Evolutionary conservation across 768 basidiomycete genomes (phyloP), one percentile per base, ranked within the genome.

Genomic region (Lactarius trivialis): DNA sequence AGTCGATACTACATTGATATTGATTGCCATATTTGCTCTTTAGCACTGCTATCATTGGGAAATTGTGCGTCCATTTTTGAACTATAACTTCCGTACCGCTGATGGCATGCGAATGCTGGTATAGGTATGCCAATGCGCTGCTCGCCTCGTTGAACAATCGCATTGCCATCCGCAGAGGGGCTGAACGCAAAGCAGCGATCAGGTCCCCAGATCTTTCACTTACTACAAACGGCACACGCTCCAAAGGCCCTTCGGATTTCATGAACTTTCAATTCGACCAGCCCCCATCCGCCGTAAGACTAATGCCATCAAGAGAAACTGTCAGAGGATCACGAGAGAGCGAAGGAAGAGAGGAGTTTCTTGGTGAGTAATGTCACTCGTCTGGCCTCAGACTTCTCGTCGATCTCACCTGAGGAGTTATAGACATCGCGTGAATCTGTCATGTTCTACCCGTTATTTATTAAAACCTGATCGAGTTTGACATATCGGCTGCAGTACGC

Each of bases 71-170:
- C 4, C n/a, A 7, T 19, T 2, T 32, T 49, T 19, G 1, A 34
- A 8, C 28, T 8, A 32, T 11, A 28, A 34, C 32, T 6, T 14
- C 0, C n/a, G 12, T 7, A 21, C 17, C 17, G 12, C 52, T 57
- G 32, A 56, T 33, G 1, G 19, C 30, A n/a, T 45, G 17, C 26
- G 34, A 49, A 34, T 33, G 39, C 43, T 24, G 17, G 39, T 4
- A 3, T 43, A 63, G 61, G 43, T 58, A 58, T 53, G 52, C 61
- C 2, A 62, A 62, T 39, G 52, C 56, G 19, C 56, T 62, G 33
- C 56, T 62, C 43, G 51, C 53, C 1, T 57, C 61, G 2, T 37
- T 62, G 26, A 62, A 62, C 28, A 62, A 62, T 12, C 61, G 61
- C 41, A 52, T 62, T 39, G 57, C 50, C 4, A 34, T 58, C 9